Evolutionary conservation across 495 filamentous ascomycete species (phyloP), one percentile per base, ranked within the genome.

Genomic region (Annulohypoxylon maeteangense): DNA sequence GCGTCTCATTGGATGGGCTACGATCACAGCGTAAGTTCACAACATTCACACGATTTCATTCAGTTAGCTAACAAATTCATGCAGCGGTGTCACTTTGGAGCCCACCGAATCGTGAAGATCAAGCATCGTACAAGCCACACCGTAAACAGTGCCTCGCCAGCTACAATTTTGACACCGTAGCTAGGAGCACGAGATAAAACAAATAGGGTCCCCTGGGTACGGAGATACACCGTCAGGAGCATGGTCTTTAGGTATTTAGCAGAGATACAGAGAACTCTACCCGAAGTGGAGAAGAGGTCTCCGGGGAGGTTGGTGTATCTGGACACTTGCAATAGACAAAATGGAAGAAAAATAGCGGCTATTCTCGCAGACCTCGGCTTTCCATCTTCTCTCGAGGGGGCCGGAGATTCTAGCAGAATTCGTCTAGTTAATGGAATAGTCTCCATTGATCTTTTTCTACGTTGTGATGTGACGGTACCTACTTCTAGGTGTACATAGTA

Each of bases 1-100:
- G 95, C 92, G 95, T 83, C 87, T 97, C 78, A 98, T 98, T 71
- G 94, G 95, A 74, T 97, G 95, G 94, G 94, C 94, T 50, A 97
- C 93, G 76, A 97, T 97, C 81, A 90, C 82, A 60, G 83, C 83
- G 60, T 72, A 56, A 54, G 62, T 74, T 50, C 22, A 29, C 16
- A 32, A 12, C 20, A 7, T 55, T 75, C 65, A 54, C 20, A 20
- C 7, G 29, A 47, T 42, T 6, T 40, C 23, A 27, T 10, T 3
- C 12, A 29, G n/a, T 56, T n/a, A 23, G 16, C 71, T 74, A 54
- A 74, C 67, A 3, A 48, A 18, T 64, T 51, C 14, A 40, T 50
- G 18, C 29, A 74, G 71, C 16, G 81, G 81, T 77, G 78, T 80
- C 10, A 83, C 79, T 23, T 34, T 83, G n/a, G 81, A 82, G 60